A percentile compares a stretch with the other conserved stretches of the same genome.
Conservation (phyloP, 257 asterid genomes). For the Plantago ovata region DNA sequence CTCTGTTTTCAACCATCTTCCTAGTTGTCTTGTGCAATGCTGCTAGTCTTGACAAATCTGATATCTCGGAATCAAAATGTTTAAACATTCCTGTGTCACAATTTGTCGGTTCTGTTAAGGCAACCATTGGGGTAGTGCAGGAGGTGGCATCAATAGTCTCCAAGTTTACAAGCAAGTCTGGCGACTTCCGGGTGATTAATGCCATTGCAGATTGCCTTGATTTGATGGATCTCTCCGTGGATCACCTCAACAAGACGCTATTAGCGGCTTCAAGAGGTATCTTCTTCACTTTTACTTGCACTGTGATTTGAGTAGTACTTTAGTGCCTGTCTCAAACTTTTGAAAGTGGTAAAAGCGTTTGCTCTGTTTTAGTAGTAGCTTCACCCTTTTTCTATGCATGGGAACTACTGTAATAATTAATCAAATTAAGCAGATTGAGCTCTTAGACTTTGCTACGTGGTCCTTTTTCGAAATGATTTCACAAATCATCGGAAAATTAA, state of each 20-base stretch:
- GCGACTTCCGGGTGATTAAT: constrained; percentile 43
- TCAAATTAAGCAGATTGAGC: too few species aligned
- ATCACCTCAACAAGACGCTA: constrained; percentile 45
- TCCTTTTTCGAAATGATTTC: too few species aligned
- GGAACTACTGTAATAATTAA: too few species aligned
- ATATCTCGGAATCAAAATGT: constrained; percentile 18
- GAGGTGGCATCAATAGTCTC: constrained; percentile 40
- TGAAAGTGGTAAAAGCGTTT: too few species aligned
- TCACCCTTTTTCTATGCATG: too few species aligned
- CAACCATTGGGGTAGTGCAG: constrained; percentile 33
- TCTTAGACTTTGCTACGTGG: too few species aligned
- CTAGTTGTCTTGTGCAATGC: constrained; percentile 7
- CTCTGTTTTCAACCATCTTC: not conserved
- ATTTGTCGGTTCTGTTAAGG: constrained; percentile 40
- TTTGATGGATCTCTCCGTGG: constrained; percentile 56
- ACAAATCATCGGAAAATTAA: too few species aligned
- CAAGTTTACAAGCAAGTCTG: constrained; percentile 31
- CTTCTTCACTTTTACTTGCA: not conserved
- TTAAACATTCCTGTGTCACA: constrained; percentile 45
- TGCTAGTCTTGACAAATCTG: constrained; percentile 8
- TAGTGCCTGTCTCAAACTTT: not conserved
- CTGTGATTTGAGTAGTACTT: not conserved
- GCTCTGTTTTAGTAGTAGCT: too few species aligned
- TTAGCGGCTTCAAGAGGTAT: constrained; percentile 42
- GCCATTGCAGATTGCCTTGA: constrained; percentile 64